phyloP scores from a whole-genome alignment of 805 yeast species.

The Lachancea dasiensis region DNA sequence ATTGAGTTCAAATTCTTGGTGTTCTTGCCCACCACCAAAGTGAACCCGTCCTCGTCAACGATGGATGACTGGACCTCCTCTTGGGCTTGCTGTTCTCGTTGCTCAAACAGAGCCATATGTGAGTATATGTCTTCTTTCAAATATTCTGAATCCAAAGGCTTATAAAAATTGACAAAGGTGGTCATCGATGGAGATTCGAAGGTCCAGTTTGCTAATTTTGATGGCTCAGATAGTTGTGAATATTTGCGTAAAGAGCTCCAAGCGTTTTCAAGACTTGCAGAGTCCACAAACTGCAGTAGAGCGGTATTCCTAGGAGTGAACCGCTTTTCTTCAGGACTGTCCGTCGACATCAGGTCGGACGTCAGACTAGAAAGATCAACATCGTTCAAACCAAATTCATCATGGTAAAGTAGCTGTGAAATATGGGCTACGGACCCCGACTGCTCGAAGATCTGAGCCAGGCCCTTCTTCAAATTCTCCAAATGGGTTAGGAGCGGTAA shows the following conservation, averaged over 20 bases:
- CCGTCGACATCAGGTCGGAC: constrained; percentile 43
- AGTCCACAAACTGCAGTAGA: constrained; percentile 67
- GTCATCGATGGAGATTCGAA: constrained; percentile 32
- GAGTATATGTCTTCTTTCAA: constrained; percentile 53
- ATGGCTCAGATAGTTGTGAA: constrained; percentile 41
- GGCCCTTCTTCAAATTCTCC: constrained; percentile 47
- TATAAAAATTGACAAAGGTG: constrained; percentile 39
- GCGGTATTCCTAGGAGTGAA: constrained; percentile 71
- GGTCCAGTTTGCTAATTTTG: constrained; percentile 33
- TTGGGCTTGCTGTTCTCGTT: constrained; percentile 57
- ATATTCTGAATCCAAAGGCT: constrained; percentile 42
- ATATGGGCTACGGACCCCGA: constrained; percentile 52
- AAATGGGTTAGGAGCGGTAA: constrained; percentile 59
- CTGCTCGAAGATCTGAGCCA: constrained; percentile 45
- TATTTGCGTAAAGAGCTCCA: constrained; percentile 55
- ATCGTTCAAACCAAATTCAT: constrained; percentile 39
- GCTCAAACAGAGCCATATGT: constrained; percentile 61
- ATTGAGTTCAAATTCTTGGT: constrained; percentile 59
- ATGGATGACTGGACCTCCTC: constrained; percentile 50
- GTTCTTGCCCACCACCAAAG: constrained; percentile 81
- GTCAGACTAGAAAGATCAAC: constrained; percentile 55
- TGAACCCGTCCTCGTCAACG: constrained; percentile 93
- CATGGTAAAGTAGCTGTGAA: constrained; percentile 42
- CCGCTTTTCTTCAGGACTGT: constrained; percentile 27
- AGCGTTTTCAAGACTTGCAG: constrained; percentile 47